These are phyloP conservation scores for Coffea eugenioides DNA, from an alignment of 257 asterid genomes.

Conservation along the genomic window DNA sequence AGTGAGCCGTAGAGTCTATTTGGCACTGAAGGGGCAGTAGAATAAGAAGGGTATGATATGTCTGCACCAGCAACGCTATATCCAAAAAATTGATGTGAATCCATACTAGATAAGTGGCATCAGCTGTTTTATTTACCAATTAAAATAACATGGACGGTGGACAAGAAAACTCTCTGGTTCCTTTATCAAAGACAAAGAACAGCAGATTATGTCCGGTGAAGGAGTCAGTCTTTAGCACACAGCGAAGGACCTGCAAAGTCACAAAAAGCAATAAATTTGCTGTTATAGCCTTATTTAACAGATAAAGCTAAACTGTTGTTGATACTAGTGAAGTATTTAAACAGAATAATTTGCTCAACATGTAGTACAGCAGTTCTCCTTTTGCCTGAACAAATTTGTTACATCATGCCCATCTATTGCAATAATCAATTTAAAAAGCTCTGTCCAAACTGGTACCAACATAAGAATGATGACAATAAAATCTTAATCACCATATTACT, in stretches of 20 bases:
- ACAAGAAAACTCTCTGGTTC: background rate
- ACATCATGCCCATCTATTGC: background rate
- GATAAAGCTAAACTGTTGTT: background rate
- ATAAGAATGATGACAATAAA: background rate
- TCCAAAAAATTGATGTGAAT: constrained; percentile 31
- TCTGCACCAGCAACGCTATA: constrained; percentile 30
- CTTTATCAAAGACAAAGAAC: background rate
- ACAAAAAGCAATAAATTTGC: constrained; percentile 1
- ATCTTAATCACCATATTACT: background rate
- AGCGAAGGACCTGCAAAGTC: constrained; percentile 16
- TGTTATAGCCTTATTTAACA: background rate
- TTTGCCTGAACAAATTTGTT: background rate
- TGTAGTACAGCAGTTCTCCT: background rate
- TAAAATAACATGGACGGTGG: background rate
- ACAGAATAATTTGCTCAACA: background rate
- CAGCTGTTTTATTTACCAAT: constrained; percentile 16
- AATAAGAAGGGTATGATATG: constrained; percentile 33
- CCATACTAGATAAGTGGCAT: constrained; percentile 34
- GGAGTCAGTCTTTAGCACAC: background rate
- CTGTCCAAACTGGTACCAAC: background rate
- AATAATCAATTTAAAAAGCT: background rate
- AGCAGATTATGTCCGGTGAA: background rate
- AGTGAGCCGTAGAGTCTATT: constrained; percentile 42
- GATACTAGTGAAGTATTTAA: background rate
- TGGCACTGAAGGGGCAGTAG: constrained; percentile 47